Evolutionary conservation across 306 rosid species (phyloP), one percentile per base, ranked within the genome.

Genomic region (Lablab purpureus): DNA sequence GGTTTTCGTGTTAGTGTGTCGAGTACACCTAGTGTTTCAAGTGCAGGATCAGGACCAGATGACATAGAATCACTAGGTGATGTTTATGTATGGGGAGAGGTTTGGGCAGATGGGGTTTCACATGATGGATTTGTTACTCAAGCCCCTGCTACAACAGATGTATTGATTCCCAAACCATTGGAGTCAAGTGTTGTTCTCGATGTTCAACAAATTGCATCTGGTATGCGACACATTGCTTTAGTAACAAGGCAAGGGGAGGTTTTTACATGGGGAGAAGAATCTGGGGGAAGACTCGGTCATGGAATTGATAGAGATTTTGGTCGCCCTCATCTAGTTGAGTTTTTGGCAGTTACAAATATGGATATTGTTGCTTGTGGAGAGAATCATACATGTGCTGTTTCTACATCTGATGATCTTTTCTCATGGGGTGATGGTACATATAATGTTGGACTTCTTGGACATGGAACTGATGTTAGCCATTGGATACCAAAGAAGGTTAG

Each of bases 171-270:
- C 30, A 96, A 82, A 83, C 87, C 93, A 43, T 80, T 96, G 71
- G 99, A 96, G 80, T 85, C 99, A 6, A 89, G 84, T 77, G 93
- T 96, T 73, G 99, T 96, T 86, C 97, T 96, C 13, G 99, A 96
- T 82, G 99, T 90, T 78, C 99, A 90, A 40, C 98, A 93, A 51
- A 91, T 93, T 80, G 90, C 94, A 14, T 96, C 97, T 15, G 98
- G 97, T 22, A 91, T 84, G 19, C 82, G 90, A 17, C 99, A 96
- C 72, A 81, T 89, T 78, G 97, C 96, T 79, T 87, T 96, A 55
- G 94, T 93, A n/a, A 96, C 99, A 15, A 89, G 96, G 88, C 97
- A 96, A 80, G 99, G 99, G 32, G 99, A 96, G 81, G 97, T 96
- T 83, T 96, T 96, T 64, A 96, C 98, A 32, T 96, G 99, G 99